A percentile compares a stretch with the other conserved stretches of the same genome.
These are phyloP conservation scores for Ichthyophthirius multifiliis DNA, from an alignment of 169 alveolate species.

Conservation along the genomic window DNA sequence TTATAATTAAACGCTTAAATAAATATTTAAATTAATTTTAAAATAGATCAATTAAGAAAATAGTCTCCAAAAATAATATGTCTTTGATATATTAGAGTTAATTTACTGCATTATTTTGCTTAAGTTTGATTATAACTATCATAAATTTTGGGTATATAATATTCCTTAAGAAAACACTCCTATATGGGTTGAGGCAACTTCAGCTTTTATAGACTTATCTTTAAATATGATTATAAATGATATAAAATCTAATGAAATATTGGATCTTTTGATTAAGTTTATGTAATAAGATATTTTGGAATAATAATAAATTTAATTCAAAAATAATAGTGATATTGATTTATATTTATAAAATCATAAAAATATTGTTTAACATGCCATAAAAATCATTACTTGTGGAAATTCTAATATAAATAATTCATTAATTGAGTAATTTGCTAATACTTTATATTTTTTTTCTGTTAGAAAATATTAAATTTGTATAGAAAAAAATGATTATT, in stretches of 20 bases:
- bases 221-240: neutral
- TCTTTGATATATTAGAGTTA: neutral
- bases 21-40: neutral
- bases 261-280: neutral
- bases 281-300: neutral
- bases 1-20: neutral
- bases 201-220: neutral
- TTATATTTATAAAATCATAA: neutral
- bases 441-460: neutral
- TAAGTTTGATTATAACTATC: neutral
- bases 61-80: neutral
- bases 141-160: neutral
- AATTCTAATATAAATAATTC: neutral
- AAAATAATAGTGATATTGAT: neutral
- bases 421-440: neutral
- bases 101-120: neutral
- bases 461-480: neutral
- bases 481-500: neutral
- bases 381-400: neutral
- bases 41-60: neutral
- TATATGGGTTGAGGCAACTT: neutral
- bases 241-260: neutral
- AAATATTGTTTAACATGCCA: neutral
- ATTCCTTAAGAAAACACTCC: neutral
- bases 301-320: neutral